A percentile compares a stretch with the other conserved stretches of the same genome.
phyloP scores from a whole-genome alignment of 257 asterid species.

The Rauvolfia tetraphylla region DNA sequence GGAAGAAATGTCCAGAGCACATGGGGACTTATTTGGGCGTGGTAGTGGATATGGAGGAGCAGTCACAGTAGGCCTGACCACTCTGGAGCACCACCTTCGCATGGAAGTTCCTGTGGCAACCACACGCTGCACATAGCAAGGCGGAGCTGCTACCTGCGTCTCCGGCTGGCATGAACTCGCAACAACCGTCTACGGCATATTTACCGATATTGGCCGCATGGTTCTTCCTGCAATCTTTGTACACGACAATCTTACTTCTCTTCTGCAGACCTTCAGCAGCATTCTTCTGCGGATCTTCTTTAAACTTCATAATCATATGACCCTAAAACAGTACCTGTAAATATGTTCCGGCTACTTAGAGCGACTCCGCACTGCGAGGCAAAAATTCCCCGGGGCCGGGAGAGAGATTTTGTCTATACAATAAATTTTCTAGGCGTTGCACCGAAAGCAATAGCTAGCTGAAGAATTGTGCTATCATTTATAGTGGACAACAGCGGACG shows the following conservation, averaged over 20 bases:
- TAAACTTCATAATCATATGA: conserved; percentile 20
- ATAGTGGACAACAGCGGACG: conserved; percentile 27
- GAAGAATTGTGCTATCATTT: neutral
- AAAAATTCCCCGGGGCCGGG: neutral
- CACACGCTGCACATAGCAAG: conserved; percentile 62
- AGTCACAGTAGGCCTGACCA: neutral
- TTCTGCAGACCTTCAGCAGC: conserved; percentile 4
- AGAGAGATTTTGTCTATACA: neutral
- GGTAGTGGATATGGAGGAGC: conserved; percentile 15
- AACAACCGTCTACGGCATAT: conserved; percentile 68
- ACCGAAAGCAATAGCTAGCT: neutral
- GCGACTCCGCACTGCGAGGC: too few relatives aligned
- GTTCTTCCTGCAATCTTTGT: conserved; percentile 65
- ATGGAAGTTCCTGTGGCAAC: conserved; percentile 70
- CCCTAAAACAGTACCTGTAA: neutral
- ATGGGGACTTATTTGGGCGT: conserved; percentile 3
- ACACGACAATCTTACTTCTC: conserved; percentile 27
- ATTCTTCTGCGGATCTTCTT: conserved; percentile 10
- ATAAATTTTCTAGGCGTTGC: neutral
- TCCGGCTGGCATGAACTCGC: conserved; percentile 74
- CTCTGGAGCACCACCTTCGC: conserved; percentile 40
- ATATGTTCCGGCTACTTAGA: neutral
- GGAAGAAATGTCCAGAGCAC: neutral
- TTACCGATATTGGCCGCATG: conserved; percentile 76
- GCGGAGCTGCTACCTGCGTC: conserved; percentile 49